Base-by-base conservation (phyloP, 108 stramenopile species). In the Cyclostephanos tholiformis region DNA sequence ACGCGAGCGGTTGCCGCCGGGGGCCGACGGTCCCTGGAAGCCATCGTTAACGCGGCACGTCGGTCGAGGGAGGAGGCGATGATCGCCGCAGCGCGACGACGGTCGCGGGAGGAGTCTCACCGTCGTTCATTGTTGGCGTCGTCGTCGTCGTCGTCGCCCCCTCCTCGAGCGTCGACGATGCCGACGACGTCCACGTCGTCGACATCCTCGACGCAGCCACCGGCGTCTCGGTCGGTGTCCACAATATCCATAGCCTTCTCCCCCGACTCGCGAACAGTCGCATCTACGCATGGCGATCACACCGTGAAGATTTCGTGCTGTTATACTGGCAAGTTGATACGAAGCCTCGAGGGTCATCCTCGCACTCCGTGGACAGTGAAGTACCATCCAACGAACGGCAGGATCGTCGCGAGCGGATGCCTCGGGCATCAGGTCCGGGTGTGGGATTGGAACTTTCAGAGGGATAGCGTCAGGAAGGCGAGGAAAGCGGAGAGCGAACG, bases 331-430 rank as follows among this genome's bases (percentile, higher is more conserved):
- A 70, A 59, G 52, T 61, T 97, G 10, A 57, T 92, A 12, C 82
- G 90, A 32, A 81, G 84, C 2, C 78, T 98, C 16, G 83, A 84
- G 20, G 99, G 99, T 9, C 99, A 99, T 85, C 93, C 97, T 1
- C 90, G 99, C 9, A 99, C 99, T 4, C 99, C 99, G 0, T 99
- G 99, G 99, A 98, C 97, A 16, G 97, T 98, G 69, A 96, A 96
- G 71, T 99, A 88, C 68, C 98, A 99, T 71, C 98, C 98, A 32
- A 72, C 56, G 48, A 76, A 95, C 64, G 46, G 87, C 5, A 55
- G 82, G 12, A 82, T 97, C 43, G 75, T 98, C 4, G 98, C 97
- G 8, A 91, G 90, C 59, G 98, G 98, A 25, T 99, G 98, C 82
- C 69, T 99, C 65, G 97, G 97, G 12, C 86, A 67, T 76, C 92